Conservation (phyloP, 2,329 filamentous ascomycete species). For the Tolypocladium paradoxum region DNA sequence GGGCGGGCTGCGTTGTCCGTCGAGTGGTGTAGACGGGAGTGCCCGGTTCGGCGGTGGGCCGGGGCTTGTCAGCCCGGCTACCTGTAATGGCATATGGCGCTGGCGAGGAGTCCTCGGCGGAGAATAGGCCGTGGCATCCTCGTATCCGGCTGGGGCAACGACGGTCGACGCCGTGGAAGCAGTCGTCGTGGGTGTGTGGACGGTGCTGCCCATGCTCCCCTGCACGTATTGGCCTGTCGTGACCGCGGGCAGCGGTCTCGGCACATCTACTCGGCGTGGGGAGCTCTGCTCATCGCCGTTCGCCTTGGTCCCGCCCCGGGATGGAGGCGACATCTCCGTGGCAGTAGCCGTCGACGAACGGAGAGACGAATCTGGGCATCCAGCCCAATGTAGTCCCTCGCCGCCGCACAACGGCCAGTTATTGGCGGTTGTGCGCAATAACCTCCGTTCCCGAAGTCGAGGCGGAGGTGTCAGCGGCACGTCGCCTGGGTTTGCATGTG, state of each 20-base stretch:
- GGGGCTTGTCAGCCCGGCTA: constrained; percentile 15
- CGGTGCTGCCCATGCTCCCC: not conserved
- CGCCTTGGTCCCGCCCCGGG: not conserved
- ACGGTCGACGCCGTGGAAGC: not conserved
- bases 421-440: constrained; percentile 20
- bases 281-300: not conserved
- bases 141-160: not conserved
- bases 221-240: not conserved
- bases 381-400: not conserved
- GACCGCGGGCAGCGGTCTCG: not conserved
- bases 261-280: not conserved
- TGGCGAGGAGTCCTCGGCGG: constrained; percentile 3
- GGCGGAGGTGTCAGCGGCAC: constrained; percentile 32
- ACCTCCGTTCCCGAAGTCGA: constrained; percentile 34
- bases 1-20: constrained; percentile 3
- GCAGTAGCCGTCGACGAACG: not conserved
- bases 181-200: not conserved
- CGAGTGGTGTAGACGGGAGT: constrained; percentile 22
- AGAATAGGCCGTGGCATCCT: not conserved
- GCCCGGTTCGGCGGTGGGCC: constrained; percentile 35
- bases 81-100: constrained; percentile 5
- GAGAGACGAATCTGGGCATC: not conserved
- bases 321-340: not conserved
- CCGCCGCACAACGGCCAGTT: not conserved
- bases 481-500: constrained; percentile 10